Evolutionary conservation across 352 stramenopile species (phyloP), one percentile per base, ranked within the genome.

Genomic region (Plasmopara muralis): DNA sequence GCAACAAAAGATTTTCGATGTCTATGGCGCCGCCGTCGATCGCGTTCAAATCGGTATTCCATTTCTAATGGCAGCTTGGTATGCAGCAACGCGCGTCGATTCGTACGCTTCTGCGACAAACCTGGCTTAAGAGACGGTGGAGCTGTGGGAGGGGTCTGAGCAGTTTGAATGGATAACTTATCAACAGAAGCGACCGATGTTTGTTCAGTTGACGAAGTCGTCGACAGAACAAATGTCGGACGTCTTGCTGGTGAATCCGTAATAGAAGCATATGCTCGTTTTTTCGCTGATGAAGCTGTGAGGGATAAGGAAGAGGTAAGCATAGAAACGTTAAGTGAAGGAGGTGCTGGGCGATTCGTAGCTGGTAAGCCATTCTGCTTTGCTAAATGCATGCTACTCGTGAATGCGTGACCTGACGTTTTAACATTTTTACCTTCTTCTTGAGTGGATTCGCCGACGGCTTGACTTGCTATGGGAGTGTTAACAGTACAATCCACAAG

Each of bases 51-150:
- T 0, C 64, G 70, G 41, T 82, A 74, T 43, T 87, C 72, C 20
- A 89, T 68, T 56, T 74, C 41, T 35, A 89, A 53, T 12, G 78
- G 78, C 6, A 89, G 56, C 30, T 85, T 83, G 6, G 75, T 78
- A 41, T 72, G 74, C 43, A 84, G 68, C 18, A 84, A 29, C 6
- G 50, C 43, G 33, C 60, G 50, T 55, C 53, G 60, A 16, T 63
- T 69, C 29, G 56, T 51, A 16, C 60, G 64, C 18, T 72, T 72
- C 6, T 50, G 45, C 4, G 53, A 69, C 35, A 66, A 48, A 29
- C 52, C 49, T 9, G 60, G 61, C 12, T 18, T 62, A 18, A 51
- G 62, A 13, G 54, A 51, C 30, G 54, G 7, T 30, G 51, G 45
- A 40, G 45, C 37, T 33, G 47, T 63, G 8, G 55, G 43, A 15